Conservation (phyloP, 805 yeast species). For the Blastobotrys attinorum region DNA sequence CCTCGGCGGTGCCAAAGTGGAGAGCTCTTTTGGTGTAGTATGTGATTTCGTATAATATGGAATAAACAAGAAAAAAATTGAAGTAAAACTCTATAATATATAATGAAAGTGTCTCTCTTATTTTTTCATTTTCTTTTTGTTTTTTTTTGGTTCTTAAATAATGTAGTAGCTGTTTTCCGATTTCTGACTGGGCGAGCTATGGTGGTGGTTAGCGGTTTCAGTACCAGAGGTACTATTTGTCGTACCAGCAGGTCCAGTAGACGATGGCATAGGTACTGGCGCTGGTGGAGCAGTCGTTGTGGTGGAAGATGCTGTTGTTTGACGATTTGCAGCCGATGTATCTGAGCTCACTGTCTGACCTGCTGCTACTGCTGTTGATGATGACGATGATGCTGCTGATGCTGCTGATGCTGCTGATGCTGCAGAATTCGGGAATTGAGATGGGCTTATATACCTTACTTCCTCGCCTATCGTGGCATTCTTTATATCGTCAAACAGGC, state of each 20-base stretch:
- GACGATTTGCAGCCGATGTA: neutral
- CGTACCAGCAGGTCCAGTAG: too few species aligned
- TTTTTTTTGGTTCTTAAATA: too few species aligned
- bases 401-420: neutral
- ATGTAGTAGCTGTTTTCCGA: neutral
- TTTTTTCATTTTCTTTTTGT: too few species aligned
- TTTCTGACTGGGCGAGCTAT: too few species aligned
- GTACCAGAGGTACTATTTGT: too few species aligned
- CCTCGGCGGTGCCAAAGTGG: conserved; percentile 18
- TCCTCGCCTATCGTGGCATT: conserved; percentile 29
- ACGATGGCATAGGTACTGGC: too few species aligned
- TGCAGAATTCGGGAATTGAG: neutral
- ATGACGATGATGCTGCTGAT: conserved; percentile 2
- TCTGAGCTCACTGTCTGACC: neutral
- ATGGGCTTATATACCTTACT: too few species aligned
- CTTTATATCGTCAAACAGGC: conserved; percentile 28
- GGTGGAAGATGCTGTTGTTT: neutral
- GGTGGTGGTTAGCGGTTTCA: too few species aligned
- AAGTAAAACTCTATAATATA: too few species aligned
- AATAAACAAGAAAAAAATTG: neutral
- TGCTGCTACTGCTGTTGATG: conserved; percentile 3
- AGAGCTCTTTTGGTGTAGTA: conserved; percentile 1
- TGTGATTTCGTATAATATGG: neutral
- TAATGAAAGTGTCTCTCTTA: too few species aligned
- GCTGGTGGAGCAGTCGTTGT: too few species aligned